These are phyloP conservation scores for Coemansia sp. DNA, from an alignment of 192 early-diverging fungal species.

Conservation along the genomic window DNA sequence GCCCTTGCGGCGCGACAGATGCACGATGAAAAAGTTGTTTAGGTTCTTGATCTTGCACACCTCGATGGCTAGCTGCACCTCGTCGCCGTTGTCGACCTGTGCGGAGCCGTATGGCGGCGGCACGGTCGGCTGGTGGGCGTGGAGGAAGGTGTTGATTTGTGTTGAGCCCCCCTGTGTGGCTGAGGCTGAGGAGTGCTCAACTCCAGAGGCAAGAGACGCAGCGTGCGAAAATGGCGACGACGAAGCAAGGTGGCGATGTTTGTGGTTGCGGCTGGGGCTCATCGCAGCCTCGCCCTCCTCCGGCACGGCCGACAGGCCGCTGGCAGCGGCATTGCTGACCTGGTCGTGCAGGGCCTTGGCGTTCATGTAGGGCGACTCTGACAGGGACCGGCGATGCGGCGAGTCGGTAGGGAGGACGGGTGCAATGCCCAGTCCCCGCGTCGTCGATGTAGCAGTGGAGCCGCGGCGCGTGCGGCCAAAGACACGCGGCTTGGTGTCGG, in stretches of 20 bases:
- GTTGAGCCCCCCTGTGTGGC: conserved; percentile 16
- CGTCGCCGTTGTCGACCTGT: conserved; percentile 61
- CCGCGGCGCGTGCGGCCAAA: conserved; percentile 16
- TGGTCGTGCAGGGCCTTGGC: conserved; percentile 34
- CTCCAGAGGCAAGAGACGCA: conserved; percentile 30
- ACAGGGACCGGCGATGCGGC: conserved; percentile 45
- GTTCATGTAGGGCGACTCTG: conserved; percentile 44
- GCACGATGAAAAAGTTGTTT: conserved; percentile 70
- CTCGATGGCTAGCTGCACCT: conserved; percentile 86
- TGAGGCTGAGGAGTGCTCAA: conserved; percentile 9
- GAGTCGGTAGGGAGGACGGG: conserved; percentile 8
- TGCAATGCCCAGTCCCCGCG: conserved; percentile 28
- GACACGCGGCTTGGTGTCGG: neutral
- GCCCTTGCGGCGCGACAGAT: conserved; percentile 67
- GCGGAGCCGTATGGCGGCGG: conserved; percentile 41
- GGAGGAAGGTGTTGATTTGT: conserved; percentile 36
- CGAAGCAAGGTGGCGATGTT: neutral
- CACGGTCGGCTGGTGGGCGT: conserved; percentile 6
- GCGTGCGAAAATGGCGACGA: conserved; percentile 44
- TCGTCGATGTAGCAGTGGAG: conserved; percentile 9
- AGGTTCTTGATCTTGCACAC: conserved; percentile 90
- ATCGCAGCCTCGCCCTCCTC: conserved; percentile 30
- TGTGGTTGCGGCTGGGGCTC: conserved; percentile 3
- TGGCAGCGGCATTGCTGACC: too few relatives aligned
- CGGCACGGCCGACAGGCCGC: conserved; percentile 34